A percentile compares a stretch with the other conserved stretches of the same genome.
phyloP scores from a whole-genome alignment of 139 green algal genomes.

The Chlorella sp. region DNA sequence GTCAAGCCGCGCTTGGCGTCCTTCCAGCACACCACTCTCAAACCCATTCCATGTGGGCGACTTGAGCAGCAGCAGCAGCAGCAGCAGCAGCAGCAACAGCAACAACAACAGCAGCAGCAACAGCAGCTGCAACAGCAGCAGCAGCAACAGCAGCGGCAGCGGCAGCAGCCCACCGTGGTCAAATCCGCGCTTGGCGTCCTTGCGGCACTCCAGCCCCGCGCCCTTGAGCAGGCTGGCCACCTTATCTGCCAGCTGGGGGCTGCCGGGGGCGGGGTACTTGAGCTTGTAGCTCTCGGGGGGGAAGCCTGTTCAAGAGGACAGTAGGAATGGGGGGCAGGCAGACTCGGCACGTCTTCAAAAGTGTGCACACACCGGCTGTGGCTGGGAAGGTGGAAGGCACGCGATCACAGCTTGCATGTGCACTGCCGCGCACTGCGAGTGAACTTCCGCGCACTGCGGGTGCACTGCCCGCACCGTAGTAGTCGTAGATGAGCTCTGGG shows the following conservation, averaged over 20 bases:
- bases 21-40: no score
- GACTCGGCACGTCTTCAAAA: neutral
- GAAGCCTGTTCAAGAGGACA: conserved; percentile 55
- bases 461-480: conserved; percentile 51
- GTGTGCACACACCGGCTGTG: neutral
- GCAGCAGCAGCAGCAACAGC: neutral
- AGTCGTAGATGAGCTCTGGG: conserved; percentile 73
- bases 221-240: conserved; percentile 55
- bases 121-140: no score
- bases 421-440: no score
- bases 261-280: conserved; percentile 63
- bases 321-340: neutral
- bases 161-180: conserved; percentile 67
- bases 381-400: no score
- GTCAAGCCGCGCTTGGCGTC: no score
- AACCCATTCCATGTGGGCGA: no score
- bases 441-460: neutral
- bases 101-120: no score
- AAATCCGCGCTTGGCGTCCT: conserved; percentile 58
- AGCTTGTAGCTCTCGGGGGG: conserved; percentile 63
- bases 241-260: conserved; percentile 53
- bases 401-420: no score
- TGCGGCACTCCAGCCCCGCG: conserved; percentile 46
- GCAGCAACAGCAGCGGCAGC: no score
- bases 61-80: no score